Conservation (phyloP, 257 asterid genomes). For the Solanum chmielewskii region DNA sequence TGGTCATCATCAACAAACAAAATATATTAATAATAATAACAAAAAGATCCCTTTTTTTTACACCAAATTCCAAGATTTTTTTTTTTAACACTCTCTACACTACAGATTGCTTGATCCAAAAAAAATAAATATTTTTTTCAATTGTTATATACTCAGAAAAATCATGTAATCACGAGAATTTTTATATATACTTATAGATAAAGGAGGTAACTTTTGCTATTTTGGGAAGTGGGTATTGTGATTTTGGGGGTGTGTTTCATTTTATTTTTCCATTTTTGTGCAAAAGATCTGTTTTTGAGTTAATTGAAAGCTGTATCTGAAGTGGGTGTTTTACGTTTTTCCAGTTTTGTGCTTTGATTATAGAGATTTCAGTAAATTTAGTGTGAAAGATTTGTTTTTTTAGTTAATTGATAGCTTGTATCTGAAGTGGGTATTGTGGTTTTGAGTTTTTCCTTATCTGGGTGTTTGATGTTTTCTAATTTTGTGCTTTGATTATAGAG, state of each 20-base stretch:
- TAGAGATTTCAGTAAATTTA: background rate
- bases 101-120: constrained; percentile 13
- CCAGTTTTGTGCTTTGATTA: background rate
- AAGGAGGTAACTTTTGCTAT: background rate
- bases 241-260: background rate
- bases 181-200: background rate
- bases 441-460: background rate
- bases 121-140: background rate
- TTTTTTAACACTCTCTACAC: background rate
- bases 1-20: background rate
- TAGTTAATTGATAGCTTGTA: background rate
- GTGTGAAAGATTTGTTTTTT: background rate
- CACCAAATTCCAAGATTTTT: background rate
- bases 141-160: background rate
- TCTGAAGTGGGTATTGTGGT: background rate
- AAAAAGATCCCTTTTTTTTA: background rate
- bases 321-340: constrained; percentile 1
- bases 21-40: background rate
- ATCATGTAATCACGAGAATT: background rate
- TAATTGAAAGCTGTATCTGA: background rate
- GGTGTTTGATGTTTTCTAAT: background rate
- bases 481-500: background rate
- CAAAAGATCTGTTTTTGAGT: background rate
- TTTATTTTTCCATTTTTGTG: background rate
- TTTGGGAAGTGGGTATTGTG: background rate